Conservation (phyloP, 1,284 basidiomycete species). For the Pseudozyma hubeiensis region DNA sequence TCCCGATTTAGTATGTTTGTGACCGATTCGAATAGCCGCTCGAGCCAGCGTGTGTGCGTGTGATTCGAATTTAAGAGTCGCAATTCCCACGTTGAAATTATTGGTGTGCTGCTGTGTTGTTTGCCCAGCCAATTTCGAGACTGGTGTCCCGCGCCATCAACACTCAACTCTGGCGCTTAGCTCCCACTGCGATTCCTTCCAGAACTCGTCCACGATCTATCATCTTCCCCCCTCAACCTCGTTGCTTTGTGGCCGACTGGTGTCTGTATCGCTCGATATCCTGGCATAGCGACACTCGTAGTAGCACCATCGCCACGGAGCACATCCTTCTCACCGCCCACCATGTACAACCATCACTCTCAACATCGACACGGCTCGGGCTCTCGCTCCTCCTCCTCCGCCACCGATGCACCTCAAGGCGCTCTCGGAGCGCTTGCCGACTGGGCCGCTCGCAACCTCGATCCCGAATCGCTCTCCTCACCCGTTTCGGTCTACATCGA, state of each 20-base stretch:
- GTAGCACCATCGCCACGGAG: too few species aligned
- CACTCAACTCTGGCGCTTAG: too few species aligned
- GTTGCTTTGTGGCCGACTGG: too few species aligned
- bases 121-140: not conserved
- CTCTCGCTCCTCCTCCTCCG: constrained; percentile 26
- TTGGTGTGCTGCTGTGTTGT: not conserved
- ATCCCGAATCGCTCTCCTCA: constrained; percentile 52
- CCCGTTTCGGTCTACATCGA: constrained; percentile 68
- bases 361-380: constrained; percentile 33
- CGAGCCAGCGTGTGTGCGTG: constrained; percentile 6
- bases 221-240: too few species aligned
- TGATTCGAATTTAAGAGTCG: not conserved
- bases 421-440: constrained; percentile 55
- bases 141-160: not conserved
- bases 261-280: too few species aligned
- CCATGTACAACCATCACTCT: constrained; percentile 51
- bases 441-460: constrained; percentile 59
- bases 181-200: not conserved
- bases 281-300: too few species aligned
- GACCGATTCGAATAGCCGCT: constrained; percentile 6
- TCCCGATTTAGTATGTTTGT: not conserved
- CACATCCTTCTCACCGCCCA: not conserved
- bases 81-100: too few species aligned
- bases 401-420: constrained; percentile 38
- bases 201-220: not conserved